These are phyloP conservation scores for Heliocybe sulcata DNA, from an alignment of 1,284 basidiomycete genomes.

Conservation along the genomic window DNA sequence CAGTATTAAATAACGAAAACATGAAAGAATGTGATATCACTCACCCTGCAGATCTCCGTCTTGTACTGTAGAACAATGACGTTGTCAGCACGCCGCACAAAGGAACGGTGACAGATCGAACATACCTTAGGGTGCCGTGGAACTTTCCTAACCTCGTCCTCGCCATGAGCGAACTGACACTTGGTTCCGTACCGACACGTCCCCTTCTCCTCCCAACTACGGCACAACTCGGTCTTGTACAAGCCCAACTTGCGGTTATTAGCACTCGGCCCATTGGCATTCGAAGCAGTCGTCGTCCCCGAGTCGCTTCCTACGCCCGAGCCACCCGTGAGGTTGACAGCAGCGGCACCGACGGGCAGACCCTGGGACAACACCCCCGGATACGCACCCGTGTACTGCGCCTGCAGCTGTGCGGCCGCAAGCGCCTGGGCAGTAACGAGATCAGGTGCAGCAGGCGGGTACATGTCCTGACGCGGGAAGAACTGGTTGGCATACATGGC, in stretches of 20 bases:
- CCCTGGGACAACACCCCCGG: slow-evolving; percentile 4
- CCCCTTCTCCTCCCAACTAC: slow-evolving; percentile 92
- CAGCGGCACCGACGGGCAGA: slow-evolving; percentile 15
- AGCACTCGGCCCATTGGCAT: slow-evolving; percentile 62
- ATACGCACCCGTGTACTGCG: slow-evolving; percentile 6
- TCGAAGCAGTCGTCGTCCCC: slow-evolving; percentile 16
- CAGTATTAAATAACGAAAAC: background rate
- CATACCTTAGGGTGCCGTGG: slow-evolving; percentile 80
- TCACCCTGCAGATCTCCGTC: slow-evolving; percentile 83
- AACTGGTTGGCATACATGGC: slow-evolving; percentile 63
- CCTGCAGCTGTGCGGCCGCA: slow-evolving; percentile 36
- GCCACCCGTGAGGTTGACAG: slow-evolving; percentile 31
- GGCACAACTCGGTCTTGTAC: slow-evolving; percentile 89
- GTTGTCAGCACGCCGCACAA: slow-evolving; percentile 2
- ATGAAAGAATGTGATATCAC: slow-evolving; percentile 22
- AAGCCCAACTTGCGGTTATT: slow-evolving; percentile 84
- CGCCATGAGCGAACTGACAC: slow-evolving; percentile 89
- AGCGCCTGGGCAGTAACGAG: slow-evolving; percentile 42
- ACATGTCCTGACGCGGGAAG: slow-evolving; percentile 55
- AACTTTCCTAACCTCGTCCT: slow-evolving; percentile 78
- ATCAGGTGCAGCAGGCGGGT: slow-evolving; percentile 33
- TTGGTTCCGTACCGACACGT: slow-evolving; percentile 81
- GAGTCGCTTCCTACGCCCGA: slow-evolving; percentile 19
- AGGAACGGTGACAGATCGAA: slow-evolving; percentile 4
- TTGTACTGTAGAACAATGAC: slow-evolving; percentile 56